Base-by-base conservation (phyloP, 2,329 filamentous ascomycete genomes). In the Talaromyces piceae region DNA sequence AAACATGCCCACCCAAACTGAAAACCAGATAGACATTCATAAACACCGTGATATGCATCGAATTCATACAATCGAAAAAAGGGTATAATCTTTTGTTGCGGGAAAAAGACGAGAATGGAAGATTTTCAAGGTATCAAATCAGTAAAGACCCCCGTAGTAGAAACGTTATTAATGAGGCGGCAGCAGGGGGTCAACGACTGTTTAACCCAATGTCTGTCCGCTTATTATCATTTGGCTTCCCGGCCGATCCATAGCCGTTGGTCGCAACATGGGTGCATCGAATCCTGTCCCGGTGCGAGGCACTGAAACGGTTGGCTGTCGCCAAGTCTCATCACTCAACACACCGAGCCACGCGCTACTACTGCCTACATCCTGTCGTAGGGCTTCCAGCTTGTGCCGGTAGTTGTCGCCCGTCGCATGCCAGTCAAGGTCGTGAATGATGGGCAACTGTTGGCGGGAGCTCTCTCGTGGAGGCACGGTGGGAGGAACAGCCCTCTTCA, bases 301-400 rank as follows among this genome's bases (percentile, higher is more conserved):
- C 49, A 65, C 55, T 41, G 54, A 58, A 45, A 43, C 23, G n/a
- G 28, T 11, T 33, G 64, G 56, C 26, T 57, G 59, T 47, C 77
- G 73, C 74, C 78, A 79, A 28, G 69, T 77, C 66, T 93, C 87
- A 61, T 95, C 91, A 54, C 87, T 86, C 47, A 97, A 75, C 12
- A 87, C 88, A 56, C 84, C 91, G 33, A 98, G 78, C 79, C 95
- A 98, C 31, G 84, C 87, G 60, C 84, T 88, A 27, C 91, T 91
- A 57, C 83, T 88, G 27, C 91, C 90, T 57, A 95, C 84, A 62
- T 91, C 88, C 62, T 86, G 86, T 55, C 90, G 85, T 49, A 96
- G 73, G 3, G 87, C 83, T 67, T 95, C 90, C 50, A 97, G 86
- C 68, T 93, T 93, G 66, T 87, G 87, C 52, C 87, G 83, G 68